Base-by-base conservation (phyloP, 352 stramenopile species). In the Globisporangium spinosum region DNA sequence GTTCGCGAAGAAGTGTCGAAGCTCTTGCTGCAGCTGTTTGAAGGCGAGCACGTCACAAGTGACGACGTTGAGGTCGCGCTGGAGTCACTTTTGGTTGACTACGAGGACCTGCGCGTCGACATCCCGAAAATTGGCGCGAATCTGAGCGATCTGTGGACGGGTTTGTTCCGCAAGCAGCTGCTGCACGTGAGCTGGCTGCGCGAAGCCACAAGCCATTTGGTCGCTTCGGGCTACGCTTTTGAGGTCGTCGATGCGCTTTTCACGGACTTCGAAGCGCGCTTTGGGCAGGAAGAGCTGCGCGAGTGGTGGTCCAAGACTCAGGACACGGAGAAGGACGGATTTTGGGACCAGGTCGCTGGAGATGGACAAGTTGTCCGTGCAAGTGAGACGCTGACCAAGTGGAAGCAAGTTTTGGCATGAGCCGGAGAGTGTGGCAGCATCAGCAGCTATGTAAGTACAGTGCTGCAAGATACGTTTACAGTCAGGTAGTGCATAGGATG, bases 81-180 rank as follows among this genome's bases (percentile, higher is more conserved):
- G n/a, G 81, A 89, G 45, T 69, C 74, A 4, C 72, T 89, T 9
- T 59, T 93, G 15, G 73, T 78, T 15, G 83, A 92, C 47, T 94
- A 91, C 49, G 80, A 93, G 56, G 84, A 94, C 53, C 65, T 90
- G 51, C 80, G 80, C 32, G 81, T 94, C 17, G 86, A 94, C 68
- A 83, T 94, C 27, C 86, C 86, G n/a, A 77, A 77, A 27, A 67
- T 93, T 34, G 80, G 72, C 12, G 57, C 69, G 10, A 90, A 87
- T 53, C 63, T 89, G 55, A 82, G 83, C 22, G 81, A 91, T 20
- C 60, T 94, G 3, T 89, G 70, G 77, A 76, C 73, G 7, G 70
- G 77, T n/a, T 59, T 94, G 70, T 90, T 94, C 58, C 68, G 76
- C n/a, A 77, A 80, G 40, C 27, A 80, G 9, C 62, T 70, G 20